Percentiles rank a stretch among this genome's conserved stretches.
These are phyloP conservation scores for Cornus suecica DNA, from an alignment of 148 eudicot genomes.

Conservation along the genomic window DNA sequence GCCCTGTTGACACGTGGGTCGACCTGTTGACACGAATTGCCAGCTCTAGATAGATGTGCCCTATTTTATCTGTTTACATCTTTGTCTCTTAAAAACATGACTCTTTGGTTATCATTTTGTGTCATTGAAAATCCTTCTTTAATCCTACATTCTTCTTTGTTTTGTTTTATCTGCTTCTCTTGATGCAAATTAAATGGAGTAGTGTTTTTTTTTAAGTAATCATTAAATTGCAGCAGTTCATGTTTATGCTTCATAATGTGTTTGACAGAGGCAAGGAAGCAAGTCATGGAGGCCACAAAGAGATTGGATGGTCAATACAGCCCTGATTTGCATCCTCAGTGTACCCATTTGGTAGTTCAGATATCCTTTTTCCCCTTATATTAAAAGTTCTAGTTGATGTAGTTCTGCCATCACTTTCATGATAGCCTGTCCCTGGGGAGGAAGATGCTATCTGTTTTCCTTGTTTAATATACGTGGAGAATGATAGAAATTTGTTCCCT, in stretches of 20 bases:
- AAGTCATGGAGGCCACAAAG: slow-evolving; percentile 73
- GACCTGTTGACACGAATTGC: too few relatives aligned
- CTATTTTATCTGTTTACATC: background rate
- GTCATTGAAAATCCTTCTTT: background rate
- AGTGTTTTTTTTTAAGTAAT: background rate
- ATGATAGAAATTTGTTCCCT: too few relatives aligned
- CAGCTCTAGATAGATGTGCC: too few relatives aligned
- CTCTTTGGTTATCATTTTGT: background rate
- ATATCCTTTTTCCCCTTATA: slow-evolving; percentile 51
- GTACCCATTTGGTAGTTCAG: slow-evolving; percentile 92
- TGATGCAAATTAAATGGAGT: background rate
- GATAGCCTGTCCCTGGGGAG: background rate
- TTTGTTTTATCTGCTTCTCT: background rate
- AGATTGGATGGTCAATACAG: slow-evolving; percentile 81
- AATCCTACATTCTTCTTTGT: background rate
- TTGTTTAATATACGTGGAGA: background rate
- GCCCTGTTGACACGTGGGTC: too few relatives aligned
- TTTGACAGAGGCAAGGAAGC: slow-evolving; percentile 66
- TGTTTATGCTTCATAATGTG: slow-evolving; percentile 14
- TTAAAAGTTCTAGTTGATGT: background rate
- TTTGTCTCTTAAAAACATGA: background rate
- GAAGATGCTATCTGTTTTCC: background rate
- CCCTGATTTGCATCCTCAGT: slow-evolving; percentile 67
- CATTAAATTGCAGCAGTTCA: slow-evolving; percentile 1
- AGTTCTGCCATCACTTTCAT: slow-evolving; percentile 1